phyloP scores from a whole-genome alignment of 1,139 yeast genomes.

The Kodamaea alishanica region DNA sequence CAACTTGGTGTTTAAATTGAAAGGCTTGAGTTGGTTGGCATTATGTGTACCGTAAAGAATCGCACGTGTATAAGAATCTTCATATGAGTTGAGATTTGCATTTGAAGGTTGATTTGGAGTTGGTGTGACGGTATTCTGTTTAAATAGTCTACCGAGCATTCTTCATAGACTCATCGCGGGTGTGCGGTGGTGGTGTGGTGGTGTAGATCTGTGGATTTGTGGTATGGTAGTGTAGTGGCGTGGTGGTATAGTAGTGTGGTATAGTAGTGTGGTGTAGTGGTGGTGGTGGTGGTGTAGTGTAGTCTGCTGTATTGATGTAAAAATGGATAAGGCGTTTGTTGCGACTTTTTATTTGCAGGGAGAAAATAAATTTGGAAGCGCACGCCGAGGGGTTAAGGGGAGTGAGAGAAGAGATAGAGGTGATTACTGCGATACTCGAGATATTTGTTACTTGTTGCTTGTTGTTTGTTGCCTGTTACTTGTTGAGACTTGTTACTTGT shows the following conservation, averaged over 20 bases:
- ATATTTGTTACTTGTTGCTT: too few relatives aligned
- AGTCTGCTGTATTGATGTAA: slow-evolving; percentile 1
- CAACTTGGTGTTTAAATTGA: slow-evolving; percentile 29
- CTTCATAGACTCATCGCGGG: not conserved
- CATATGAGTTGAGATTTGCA: slow-evolving; percentile 25
- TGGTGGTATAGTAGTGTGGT: not conserved
- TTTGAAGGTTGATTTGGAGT: not conserved
- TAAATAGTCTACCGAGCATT: not conserved
- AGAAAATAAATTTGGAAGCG: not conserved
- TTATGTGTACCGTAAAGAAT: slow-evolving; percentile 42
- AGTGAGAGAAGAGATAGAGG: too few relatives aligned
- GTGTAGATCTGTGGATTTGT: too few relatives aligned
- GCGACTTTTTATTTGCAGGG: not conserved
- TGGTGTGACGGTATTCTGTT: not conserved
- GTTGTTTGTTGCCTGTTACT: too few relatives aligned
- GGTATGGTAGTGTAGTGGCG: too few relatives aligned
- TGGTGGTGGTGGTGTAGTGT: not conserved
- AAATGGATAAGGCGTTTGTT: not conserved
- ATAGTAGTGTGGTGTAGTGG: too few relatives aligned
- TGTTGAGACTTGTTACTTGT: too few relatives aligned
- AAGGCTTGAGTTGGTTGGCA: slow-evolving; percentile 26
- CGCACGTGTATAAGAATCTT: slow-evolving; percentile 42
- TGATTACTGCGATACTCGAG: too few relatives aligned
- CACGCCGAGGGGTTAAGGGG: not conserved
- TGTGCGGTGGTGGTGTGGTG: slow-evolving; percentile 1